These are phyloP conservation scores for Cladosporium colombiae DNA, from an alignment of 2,329 filamentous ascomycete genomes.

Conservation along the genomic window DNA sequence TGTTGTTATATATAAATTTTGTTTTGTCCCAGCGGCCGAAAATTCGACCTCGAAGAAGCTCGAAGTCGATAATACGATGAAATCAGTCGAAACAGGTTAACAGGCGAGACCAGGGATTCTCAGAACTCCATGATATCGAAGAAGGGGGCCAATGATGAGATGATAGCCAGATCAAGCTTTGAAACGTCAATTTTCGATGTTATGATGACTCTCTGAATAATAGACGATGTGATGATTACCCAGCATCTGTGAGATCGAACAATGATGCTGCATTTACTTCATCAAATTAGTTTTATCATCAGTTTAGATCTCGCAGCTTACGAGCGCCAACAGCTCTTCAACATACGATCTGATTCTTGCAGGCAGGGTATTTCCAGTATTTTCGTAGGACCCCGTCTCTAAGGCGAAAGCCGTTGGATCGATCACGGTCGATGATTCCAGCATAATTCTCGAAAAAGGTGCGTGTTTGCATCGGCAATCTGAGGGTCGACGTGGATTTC, in stretches of 20 bases:
- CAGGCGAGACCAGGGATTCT: neutral
- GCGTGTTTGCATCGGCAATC: neutral
- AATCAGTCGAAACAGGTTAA: too few species aligned
- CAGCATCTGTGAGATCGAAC: neutral
- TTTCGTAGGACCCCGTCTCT: neutral
- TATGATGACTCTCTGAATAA: neutral
- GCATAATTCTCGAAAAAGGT: neutral
- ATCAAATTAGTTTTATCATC: neutral
- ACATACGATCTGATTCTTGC: neutral
- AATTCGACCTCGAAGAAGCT: neutral
- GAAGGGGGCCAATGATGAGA: neutral
- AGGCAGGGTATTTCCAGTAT: neutral
- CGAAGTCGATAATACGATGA: too few species aligned
- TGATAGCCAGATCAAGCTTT: neutral
- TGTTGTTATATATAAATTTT: too few species aligned
- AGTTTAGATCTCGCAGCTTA: neutral
- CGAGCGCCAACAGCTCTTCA: neutral
- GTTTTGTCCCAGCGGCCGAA: neutral
- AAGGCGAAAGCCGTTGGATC: neutral
- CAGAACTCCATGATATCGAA: neutral
- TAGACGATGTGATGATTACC: neutral
- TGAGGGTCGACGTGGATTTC: neutral
- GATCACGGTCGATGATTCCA: neutral
- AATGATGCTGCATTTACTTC: neutral
- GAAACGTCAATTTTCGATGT: neutral